phyloP scores from a whole-genome alignment of 495 filamentous ascomycete genomes.

The Penicillium goetzii region DNA sequence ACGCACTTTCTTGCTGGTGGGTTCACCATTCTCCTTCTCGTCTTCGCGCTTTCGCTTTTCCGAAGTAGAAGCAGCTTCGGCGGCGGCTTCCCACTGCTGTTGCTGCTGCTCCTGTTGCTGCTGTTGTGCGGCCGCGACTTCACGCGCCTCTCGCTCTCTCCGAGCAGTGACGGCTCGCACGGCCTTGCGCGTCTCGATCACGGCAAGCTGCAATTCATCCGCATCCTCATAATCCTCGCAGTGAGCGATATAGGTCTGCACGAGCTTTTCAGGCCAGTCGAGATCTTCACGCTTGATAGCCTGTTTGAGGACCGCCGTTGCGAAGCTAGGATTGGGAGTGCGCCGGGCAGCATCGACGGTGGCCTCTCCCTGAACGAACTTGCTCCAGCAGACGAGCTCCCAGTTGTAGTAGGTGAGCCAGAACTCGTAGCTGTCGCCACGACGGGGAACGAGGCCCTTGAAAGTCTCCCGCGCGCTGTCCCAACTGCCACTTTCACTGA shows the following conservation, averaged over 20 bases:
- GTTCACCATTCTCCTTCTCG: constrained; percentile 49
- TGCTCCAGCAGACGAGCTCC: constrained; percentile 77
- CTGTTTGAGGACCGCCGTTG: constrained; percentile 72
- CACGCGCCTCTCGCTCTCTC: constrained; percentile 66
- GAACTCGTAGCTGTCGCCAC: constrained; percentile 82
- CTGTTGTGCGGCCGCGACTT: constrained; percentile 54
- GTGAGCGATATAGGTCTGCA: constrained; percentile 81
- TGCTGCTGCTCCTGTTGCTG: constrained; percentile 26
- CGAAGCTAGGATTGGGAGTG: constrained; percentile 60
- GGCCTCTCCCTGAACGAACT: constrained; percentile 54
- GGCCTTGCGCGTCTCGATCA: constrained; percentile 69
- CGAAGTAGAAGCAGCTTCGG: constrained; percentile 35
- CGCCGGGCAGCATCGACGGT: constrained; percentile 51
- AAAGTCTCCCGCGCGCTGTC: constrained; percentile 72
- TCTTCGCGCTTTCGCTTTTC: constrained; percentile 76
- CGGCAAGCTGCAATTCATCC: constrained; percentile 68
- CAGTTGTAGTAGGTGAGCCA: constrained; percentile 90
- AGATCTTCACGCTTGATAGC: constrained; percentile 70
- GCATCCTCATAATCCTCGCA: constrained; percentile 84
- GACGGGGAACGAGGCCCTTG: constrained; percentile 67
- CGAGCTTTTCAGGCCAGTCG: constrained; percentile 91
- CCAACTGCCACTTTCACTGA: constrained; percentile 74
- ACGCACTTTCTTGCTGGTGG: constrained; percentile 61
- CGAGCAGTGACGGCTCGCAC: constrained; percentile 64
- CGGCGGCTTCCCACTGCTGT: constrained; percentile 31